Conservation (phyloP, 768 basidiomycete genomes). For the Dioszegia aurantiaca region DNA sequence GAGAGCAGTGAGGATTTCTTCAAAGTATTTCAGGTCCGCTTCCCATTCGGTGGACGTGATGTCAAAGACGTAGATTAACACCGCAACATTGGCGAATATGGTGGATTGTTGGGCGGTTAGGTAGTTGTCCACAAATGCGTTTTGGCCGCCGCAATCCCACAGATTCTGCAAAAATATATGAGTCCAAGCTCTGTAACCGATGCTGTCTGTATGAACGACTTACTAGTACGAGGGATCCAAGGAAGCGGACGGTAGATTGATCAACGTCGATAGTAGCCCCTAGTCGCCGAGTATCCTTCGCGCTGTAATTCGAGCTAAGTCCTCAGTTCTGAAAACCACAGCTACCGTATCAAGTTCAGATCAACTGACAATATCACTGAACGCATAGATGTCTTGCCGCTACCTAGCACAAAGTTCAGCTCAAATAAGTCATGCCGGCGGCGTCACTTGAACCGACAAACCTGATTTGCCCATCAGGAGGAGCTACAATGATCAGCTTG, state of each 20-base stretch:
- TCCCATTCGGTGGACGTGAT: slow-evolving; percentile 78
- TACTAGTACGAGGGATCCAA: slow-evolving; percentile 83
- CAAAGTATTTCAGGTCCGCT: slow-evolving; percentile 85
- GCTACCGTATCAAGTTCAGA: neutral
- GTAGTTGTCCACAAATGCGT: slow-evolving; percentile 96
- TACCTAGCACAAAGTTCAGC: slow-evolving; percentile 47
- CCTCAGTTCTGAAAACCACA: slow-evolving; percentile 3
- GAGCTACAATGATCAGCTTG: slow-evolving; percentile 59
- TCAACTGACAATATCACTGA: slow-evolving; percentile 92
- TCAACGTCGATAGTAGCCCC: slow-evolving; percentile 98
- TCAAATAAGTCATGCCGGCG: neutral
- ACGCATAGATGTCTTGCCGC: slow-evolving; percentile 85
- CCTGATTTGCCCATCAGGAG: slow-evolving; percentile 97
- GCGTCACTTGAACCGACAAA: slow-evolving; percentile 53
- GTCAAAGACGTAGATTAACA: slow-evolving; percentile 98
- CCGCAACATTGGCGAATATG: slow-evolving; percentile 93
- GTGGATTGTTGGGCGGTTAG: slow-evolving; percentile 86
- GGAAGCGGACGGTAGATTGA: slow-evolving; percentile 93
- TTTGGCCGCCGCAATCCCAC: slow-evolving; percentile 99
- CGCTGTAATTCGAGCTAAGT: slow-evolving; percentile 86
- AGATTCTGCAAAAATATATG: slow-evolving; percentile 61
- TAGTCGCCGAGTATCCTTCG: slow-evolving; percentile 81
- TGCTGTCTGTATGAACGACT: too few species aligned
- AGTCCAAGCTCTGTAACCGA: neutral
- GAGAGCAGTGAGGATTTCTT: slow-evolving; percentile 81